These are phyloP conservation scores for Ettlia oleoabundans DNA, from an alignment of 139 green algal species.

Conservation along the genomic window DNA sequence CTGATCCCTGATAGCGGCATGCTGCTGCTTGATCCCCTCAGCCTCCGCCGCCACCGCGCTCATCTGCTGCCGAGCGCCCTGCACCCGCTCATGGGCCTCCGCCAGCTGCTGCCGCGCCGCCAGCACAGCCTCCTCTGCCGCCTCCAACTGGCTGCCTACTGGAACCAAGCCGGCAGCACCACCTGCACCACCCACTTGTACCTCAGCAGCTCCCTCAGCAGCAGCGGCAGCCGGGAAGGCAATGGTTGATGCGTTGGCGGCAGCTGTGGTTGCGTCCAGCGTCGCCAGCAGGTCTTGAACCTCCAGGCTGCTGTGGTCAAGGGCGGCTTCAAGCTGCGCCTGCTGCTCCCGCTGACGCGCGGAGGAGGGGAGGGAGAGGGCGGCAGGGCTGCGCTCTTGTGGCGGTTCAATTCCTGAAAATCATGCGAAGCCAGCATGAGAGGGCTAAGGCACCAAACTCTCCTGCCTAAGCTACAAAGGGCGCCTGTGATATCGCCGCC, in stretches of 20 bases:
- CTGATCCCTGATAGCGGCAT: not conserved
- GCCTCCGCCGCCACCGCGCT: not conserved
- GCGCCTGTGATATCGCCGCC: no score
- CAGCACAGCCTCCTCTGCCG: not conserved
- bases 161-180: not conserved
- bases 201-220: not conserved
- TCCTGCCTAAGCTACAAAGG: no score
- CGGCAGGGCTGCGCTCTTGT: not conserved
- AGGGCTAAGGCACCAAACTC: no score
- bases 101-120: not conserved
- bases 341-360: constrained; percentile 14
- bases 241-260: not conserved
- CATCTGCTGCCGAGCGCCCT: not conserved
- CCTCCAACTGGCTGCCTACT: not conserved
- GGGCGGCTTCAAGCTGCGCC: not conserved
- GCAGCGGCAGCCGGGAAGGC: not conserved
- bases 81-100: not conserved
- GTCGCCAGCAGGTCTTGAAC: constrained; percentile 20
- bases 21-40: constrained; percentile 11
- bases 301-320: constrained; percentile 25
- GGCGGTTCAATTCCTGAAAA: no score
- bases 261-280: not conserved
- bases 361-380: not conserved
- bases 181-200: no score
- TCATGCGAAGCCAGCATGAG: no score